Base-by-base conservation (phyloP, 2,329 filamentous ascomycete species). In the Tolypocladium guangdongense region DNA sequence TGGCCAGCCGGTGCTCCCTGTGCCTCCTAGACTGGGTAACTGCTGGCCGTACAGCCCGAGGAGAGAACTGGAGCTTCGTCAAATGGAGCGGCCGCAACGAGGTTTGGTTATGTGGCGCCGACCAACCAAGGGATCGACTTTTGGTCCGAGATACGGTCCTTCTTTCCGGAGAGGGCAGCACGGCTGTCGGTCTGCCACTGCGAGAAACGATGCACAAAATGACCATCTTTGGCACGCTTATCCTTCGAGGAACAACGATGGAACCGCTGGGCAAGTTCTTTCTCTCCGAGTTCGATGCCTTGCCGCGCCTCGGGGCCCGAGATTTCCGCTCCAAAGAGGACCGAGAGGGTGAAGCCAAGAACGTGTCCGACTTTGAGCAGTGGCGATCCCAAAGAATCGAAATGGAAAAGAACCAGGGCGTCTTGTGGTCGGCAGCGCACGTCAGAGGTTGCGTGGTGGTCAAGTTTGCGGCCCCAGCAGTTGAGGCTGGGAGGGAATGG, bases 21-120 rank as follows among this genome's bases (percentile, higher is more conserved):
- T 95, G 90, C 64, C 78, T 95, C 2, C 74, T 96, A 47, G 93
- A 99, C 68, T 99, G 93, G 93, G 90, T 97, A 7, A 95, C 85
- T 2, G 88, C 92, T 64, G 93, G 93, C 8, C 82, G 93, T 20
- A 82, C 78, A 5, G 91, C 93, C 5, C 81, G 88, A 48, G 91
- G 90, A 27, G 93, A 99, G 71, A 79, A 89, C 58, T 99, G 93
- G 93, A 85, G 84, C 60, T 84, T 96, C 56, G 74, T 78, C 54
- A 79, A 78, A 57, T 97, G 93, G 83, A 81, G 77, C 55, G 90
- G 90, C 11, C 80, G 87, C 58, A 97, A 96, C 65, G 93, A 99
- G 71, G 78, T 97, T n/a, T 92, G 87, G 83, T 66, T 72, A 41
- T 56, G 62, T 1, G 62, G 66, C 3, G 57, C 64, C 56, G 61